Evolutionary conservation across 768 basidiomycete species (phyloP), one percentile per base, ranked within the genome.

Genomic region (Paxillus rubicundulus): DNA sequence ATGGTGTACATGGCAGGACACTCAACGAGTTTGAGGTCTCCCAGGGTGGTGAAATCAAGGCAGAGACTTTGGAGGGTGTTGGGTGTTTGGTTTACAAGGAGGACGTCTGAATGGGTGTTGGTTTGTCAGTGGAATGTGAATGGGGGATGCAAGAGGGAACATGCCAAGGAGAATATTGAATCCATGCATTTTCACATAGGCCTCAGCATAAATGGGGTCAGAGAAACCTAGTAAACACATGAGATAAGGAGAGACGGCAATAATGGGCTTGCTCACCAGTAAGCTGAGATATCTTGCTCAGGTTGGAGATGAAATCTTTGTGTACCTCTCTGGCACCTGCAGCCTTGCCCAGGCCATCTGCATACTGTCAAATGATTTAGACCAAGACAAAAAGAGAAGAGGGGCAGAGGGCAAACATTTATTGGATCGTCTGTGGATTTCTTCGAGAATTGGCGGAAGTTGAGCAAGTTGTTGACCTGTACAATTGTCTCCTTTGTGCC

Each of bases 161-260:
- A 24, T 49, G 91, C 91, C 92, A 3, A 99, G 82, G 38, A 92
- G 72, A 64, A 99, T 97, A 68, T 99, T 96, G 68, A 98, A 98
- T 34, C 94, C 94, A 58, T 98, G 92, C 71, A 98, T 92, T 69
- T 94, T 96, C 59, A 98, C 95, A 64, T 92, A 92, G 2, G 96
- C 95, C 68, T 99, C 97, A 7, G 95, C 95, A 61, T 98, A 98
- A 56, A 99, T 92, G 10, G 96, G 92, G 67, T 98, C 97, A 24
- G 95, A 97, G 80, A 98, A 98, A 30, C 96, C 94, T 85, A 60
- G 40, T 32, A 20, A 47, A 44, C 20, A 55, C 49, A 47, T 45
- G 36, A 52, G 20, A n/a, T 20, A 24, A 7, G 13, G 7, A 37
- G 14, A 38, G 20, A 20, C 4, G 33, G 40, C 13, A n/a, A 17